Conservation (phyloP, 768 basidiomycete genomes). For the Mycena vitilis region DNA sequence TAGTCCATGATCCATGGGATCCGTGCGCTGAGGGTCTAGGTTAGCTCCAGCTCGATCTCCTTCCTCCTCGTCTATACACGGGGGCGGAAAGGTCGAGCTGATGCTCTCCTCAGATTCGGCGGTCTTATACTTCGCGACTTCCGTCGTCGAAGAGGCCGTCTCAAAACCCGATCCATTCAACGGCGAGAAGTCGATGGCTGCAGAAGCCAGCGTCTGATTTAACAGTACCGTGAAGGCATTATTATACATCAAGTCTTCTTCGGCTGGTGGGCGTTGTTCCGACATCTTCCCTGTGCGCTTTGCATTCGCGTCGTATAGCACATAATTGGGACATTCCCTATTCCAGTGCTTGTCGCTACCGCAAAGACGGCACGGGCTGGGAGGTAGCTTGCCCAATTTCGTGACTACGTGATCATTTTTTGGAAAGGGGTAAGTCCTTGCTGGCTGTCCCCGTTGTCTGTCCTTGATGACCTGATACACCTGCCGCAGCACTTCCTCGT, state of each 20-base stretch:
- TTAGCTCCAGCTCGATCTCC: neutral
- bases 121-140: slow-evolving; percentile 10
- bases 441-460: neutral
- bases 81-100: too few species aligned
- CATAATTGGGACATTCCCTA: slow-evolving; percentile 17
- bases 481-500: slow-evolving; percentile 1
- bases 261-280: neutral
- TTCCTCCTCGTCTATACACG: neutral
- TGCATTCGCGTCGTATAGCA: neutral
- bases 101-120: neutral
- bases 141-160: neutral
- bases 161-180: slow-evolving; percentile 6
- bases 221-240: slow-evolving; percentile 4
- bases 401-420: slow-evolving; percentile 15
- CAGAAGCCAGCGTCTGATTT: neutral
- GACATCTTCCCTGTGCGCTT: neutral
- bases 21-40: too few species aligned
- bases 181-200: neutral
- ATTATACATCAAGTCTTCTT: slow-evolving; percentile 19
- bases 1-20: too few species aligned
- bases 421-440: slow-evolving; percentile 13
- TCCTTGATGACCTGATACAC: neutral
- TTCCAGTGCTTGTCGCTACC: slow-evolving; percentile 26
- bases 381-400: slow-evolving; percentile 1
- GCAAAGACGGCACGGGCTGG: slow-evolving; percentile 10